A percentile compares a stretch with the other conserved stretches of the same genome.
These are phyloP conservation scores for Boletus rufocinnamomeus DNA, from an alignment of 768 basidiomycete species.

Conservation along the genomic window DNA sequence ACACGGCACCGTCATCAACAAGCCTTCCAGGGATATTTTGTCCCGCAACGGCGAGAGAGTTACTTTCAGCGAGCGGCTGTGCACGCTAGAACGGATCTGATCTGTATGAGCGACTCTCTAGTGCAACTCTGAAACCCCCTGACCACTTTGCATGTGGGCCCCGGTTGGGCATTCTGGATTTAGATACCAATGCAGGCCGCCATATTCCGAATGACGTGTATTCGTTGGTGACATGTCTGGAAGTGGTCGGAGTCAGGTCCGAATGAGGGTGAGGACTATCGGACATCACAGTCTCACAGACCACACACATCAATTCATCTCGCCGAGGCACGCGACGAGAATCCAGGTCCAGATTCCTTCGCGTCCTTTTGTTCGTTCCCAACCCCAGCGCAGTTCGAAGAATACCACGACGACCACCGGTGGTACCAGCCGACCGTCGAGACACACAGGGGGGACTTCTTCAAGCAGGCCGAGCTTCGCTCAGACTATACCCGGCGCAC, in stretches of 20 bases:
- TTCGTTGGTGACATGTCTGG: no score
- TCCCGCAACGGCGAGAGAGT: background rate
- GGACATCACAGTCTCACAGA: background rate
- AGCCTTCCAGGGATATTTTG: background rate
- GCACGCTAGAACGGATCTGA: no score
- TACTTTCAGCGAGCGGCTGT: background rate
- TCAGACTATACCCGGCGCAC: conserved; percentile 45
- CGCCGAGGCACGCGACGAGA: conserved; percentile 16
- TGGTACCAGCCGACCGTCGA: background rate
- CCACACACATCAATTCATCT: conserved; percentile 15
- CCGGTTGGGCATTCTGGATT: no score
- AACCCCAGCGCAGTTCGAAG: conserved; percentile 14
- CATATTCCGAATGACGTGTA: no score
- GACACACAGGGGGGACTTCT: conserved; percentile 7
- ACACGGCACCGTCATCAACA: background rate
- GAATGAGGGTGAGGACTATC: conserved; percentile 19
- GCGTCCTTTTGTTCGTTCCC: conserved; percentile 14
- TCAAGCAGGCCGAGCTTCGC: conserved; percentile 6
- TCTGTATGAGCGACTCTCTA: no score
- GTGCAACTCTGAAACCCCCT: no score
- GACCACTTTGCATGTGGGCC: no score
- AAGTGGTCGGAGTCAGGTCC: background rate
- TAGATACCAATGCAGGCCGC: no score
- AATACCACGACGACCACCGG: background rate
- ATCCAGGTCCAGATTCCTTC: conserved; percentile 16